Percentiles rank a stretch among this genome's conserved stretches.
These are phyloP conservation scores for Coprinopsis cinerea DNA, from an alignment of 768 basidiomycete species.

Conservation along the genomic window DNA sequence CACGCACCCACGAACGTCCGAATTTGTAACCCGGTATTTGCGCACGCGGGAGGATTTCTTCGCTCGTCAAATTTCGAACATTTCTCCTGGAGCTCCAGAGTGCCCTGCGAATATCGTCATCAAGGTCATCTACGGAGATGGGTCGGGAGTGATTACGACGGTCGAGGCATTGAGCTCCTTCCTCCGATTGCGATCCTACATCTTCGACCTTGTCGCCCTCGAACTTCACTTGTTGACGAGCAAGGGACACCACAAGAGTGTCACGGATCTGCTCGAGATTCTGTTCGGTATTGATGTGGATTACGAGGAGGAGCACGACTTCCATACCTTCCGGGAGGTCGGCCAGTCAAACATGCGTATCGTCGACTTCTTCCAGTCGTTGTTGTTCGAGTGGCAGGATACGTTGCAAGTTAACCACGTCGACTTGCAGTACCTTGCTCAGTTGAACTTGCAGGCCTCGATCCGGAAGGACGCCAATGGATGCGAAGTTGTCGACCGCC, in stretches of 20 bases:
- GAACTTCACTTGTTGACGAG: conserved; percentile 84
- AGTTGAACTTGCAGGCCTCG: conserved; percentile 67
- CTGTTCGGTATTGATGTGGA: conserved; percentile 66
- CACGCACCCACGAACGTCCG: conserved; percentile 78
- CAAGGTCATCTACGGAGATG: conserved; percentile 66
- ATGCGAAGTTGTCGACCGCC: conserved; percentile 79
- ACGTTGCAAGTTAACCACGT: conserved; percentile 51
- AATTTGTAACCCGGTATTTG: conserved; percentile 77
- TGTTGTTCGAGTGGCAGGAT: conserved; percentile 88
- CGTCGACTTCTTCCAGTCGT: conserved; percentile 81
- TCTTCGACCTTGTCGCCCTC: conserved; percentile 81
- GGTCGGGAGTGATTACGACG: conserved; percentile 60
- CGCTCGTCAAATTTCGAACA: conserved; percentile 70
- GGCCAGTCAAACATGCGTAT: conserved; percentile 82
- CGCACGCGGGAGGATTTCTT: conserved; percentile 88
- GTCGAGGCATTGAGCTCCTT: conserved; percentile 66
- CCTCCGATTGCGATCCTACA: conserved; percentile 76
- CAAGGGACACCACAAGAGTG: conserved; percentile 68
- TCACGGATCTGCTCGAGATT: conserved; percentile 70
- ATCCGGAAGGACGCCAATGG: conserved; percentile 61
- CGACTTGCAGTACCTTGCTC: conserved; percentile 57
- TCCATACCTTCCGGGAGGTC: conserved; percentile 61
- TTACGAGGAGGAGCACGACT: conserved; percentile 44
- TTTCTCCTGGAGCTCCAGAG: conserved; percentile 61
- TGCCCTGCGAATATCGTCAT: conserved; percentile 44